Percentiles rank a stretch among this genome's conserved stretches.
Conservation (phyloP, 2,329 filamentous ascomycete species). For the Ophiostoma populinum region DNA sequence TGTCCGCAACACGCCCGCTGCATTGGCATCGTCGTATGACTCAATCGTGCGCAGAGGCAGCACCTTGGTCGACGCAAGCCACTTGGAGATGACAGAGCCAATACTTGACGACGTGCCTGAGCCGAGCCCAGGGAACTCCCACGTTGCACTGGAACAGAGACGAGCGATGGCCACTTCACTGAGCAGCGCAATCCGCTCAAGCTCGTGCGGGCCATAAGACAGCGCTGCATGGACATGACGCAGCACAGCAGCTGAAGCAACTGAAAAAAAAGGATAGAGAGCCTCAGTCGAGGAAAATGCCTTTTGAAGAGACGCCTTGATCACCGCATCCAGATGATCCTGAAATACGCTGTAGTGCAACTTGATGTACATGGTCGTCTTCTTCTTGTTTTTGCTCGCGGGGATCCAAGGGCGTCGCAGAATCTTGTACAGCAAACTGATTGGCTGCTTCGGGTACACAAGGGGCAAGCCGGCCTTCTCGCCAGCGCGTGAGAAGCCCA, state of each 20-base stretch:
- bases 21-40: too few species aligned
- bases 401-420: constrained; percentile 28
- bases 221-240: constrained; percentile 26
- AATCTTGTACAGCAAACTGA: constrained; percentile 67
- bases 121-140: constrained; percentile 33
- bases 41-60: background rate
- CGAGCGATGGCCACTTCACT: constrained; percentile 29
- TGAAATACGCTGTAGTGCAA: constrained; percentile 63
- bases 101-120: constrained; percentile 16
- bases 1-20: constrained; percentile 28
- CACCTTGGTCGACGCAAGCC: constrained; percentile 15
- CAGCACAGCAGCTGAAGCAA: constrained; percentile 21
- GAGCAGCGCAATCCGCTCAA: constrained; percentile 39
- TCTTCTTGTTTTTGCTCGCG: constrained; percentile 2
- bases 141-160: constrained; percentile 30
- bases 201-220: constrained; percentile 29
- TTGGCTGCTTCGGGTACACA: constrained; percentile 67
- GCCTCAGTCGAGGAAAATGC: background rate
- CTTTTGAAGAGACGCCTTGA: constrained; percentile 29
- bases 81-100: constrained; percentile 19
- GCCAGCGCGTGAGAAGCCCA: constrained; percentile 25
- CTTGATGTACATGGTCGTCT: constrained; percentile 42
- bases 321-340: constrained; percentile 45
- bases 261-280: background rate
- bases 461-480: constrained; percentile 29